Evolutionary conservation across 257 asterid species (phyloP).

Genomic region (Plantago elongata): DNA sequence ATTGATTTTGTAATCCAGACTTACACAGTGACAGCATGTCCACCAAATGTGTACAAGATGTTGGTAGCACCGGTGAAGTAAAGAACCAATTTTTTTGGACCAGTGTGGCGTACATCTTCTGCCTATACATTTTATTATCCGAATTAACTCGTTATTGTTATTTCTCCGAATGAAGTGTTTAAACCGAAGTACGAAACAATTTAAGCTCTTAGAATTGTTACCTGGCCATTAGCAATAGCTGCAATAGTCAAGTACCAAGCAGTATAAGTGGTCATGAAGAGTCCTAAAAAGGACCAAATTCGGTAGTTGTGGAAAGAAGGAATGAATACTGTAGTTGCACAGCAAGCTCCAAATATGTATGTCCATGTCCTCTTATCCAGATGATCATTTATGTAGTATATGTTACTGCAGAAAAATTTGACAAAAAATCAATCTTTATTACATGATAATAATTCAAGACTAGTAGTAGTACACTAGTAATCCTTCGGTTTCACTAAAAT

Average conservation of each 20-base stretch:
- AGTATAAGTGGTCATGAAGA: slow-evolving; percentile 81
- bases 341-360: slow-evolving; percentile 86
- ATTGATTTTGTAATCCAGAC: slow-evolving; percentile 5
- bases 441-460: not conserved
- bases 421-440: slow-evolving; percentile 14
- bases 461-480: too few species aligned
- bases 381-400: slow-evolving; percentile 72
- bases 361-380: slow-evolving; percentile 94
- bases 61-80: slow-evolving; percentile 95
- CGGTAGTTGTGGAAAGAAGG: slow-evolving; percentile 91
- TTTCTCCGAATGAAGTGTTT: too few species aligned
- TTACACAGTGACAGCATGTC: slow-evolving; percentile 94
- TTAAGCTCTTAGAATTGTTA: slow-evolving; percentile 6
- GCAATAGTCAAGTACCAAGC: slow-evolving; percentile 90
- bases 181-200: not conserved
- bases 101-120: slow-evolving; percentile 55
- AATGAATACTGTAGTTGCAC: slow-evolving; percentile 79
- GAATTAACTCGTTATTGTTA: too few species aligned
- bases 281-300: slow-evolving; percentile 83
- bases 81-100: slow-evolving; percentile 55
- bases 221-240: slow-evolving; percentile 74
- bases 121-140: slow-evolving; percentile 25
- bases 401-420: slow-evolving; percentile 40
- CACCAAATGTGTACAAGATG: slow-evolving; percentile 82
- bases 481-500: too few species aligned